These are phyloP conservation scores for Rhynchosporium graminicola DNA, from an alignment of 2,329 filamentous ascomycete species.

Conservation along the genomic window DNA sequence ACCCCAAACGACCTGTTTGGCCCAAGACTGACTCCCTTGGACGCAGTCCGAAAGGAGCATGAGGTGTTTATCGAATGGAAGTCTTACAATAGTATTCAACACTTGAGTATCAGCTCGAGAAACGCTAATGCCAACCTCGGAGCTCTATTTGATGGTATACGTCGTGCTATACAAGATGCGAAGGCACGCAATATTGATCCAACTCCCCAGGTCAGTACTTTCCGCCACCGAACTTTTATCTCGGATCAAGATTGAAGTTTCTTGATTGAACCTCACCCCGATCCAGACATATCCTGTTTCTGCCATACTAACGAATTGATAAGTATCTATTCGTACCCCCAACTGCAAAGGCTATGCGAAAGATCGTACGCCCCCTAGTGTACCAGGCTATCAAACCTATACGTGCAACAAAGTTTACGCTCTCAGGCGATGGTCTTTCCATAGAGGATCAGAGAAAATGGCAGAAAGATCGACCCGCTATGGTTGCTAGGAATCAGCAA, in stretches of 20 bases:
- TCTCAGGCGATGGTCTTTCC: constrained; percentile 27
- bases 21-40: neutral
- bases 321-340: constrained; percentile 35
- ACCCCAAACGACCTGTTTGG: constrained; percentile 5
- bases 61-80: constrained; percentile 31
- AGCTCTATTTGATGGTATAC: constrained; percentile 30
- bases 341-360: constrained; percentile 22
- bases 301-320: too few species aligned
- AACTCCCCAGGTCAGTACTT: constrained; percentile 17
- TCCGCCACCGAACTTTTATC: too few species aligned
- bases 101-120: constrained; percentile 23
- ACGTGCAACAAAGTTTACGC: constrained; percentile 18
- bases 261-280: too few species aligned
- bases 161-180: constrained; percentile 28
- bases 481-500: constrained; percentile 21
- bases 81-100: constrained; percentile 14
- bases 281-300: too few species aligned
- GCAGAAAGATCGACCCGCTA: constrained; percentile 20
- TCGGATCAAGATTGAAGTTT: too few species aligned
- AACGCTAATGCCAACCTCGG: constrained; percentile 17
- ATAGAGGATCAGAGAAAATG: constrained; percentile 25
- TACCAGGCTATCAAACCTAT: neutral
- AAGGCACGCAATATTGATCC: constrained; percentile 27
- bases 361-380: constrained; percentile 20
- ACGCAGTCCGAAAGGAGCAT: constrained; percentile 10